These are phyloP conservation scores for Biancaea sappan DNA, from an alignment of 306 rosid genomes.

Conservation along the genomic window DNA sequence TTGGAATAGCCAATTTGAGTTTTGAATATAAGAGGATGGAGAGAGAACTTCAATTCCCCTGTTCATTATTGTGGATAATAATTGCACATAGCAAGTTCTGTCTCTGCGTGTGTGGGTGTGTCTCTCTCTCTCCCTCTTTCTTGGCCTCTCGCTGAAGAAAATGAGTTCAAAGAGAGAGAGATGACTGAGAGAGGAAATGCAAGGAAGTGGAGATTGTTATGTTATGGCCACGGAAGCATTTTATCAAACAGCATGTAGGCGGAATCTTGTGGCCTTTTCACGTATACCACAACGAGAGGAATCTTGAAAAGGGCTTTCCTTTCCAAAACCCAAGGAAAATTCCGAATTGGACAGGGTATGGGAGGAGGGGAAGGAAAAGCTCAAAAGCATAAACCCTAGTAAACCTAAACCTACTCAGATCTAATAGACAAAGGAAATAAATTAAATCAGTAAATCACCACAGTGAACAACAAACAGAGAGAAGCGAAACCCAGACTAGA, in stretches of 20 bases:
- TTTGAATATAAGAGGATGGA: slow-evolving; percentile 65
- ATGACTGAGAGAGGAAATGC: slow-evolving; percentile 48
- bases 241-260: slow-evolving; percentile 40
- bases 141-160: slow-evolving; percentile 23
- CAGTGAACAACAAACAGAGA: neutral
- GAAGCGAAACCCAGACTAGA: slow-evolving; percentile 39
- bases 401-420: slow-evolving; percentile 45
- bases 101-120: too few species aligned
- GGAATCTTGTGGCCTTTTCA: slow-evolving; percentile 53
- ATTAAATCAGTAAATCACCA: slow-evolving; percentile 3
- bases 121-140: slow-evolving; percentile 38
- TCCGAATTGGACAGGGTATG: slow-evolving; percentile 34
- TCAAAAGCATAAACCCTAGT: slow-evolving; percentile 50
- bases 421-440: slow-evolving; percentile 32
- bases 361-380: too few species aligned
- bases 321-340: slow-evolving; percentile 53
- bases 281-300: slow-evolving; percentile 41
- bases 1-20: slow-evolving; percentile 78
- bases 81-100: slow-evolving; percentile 38
- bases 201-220: slow-evolving; percentile 41
- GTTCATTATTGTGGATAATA: slow-evolving; percentile 47
- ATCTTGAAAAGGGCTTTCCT: slow-evolving; percentile 45
- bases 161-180: slow-evolving; percentile 55
- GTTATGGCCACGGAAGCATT: slow-evolving; percentile 42
- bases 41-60: slow-evolving; percentile 63